Base-by-base conservation (phyloP, 371 early-diverging fungal genomes). In the Batrachochytrium dendrobatidis region DNA sequence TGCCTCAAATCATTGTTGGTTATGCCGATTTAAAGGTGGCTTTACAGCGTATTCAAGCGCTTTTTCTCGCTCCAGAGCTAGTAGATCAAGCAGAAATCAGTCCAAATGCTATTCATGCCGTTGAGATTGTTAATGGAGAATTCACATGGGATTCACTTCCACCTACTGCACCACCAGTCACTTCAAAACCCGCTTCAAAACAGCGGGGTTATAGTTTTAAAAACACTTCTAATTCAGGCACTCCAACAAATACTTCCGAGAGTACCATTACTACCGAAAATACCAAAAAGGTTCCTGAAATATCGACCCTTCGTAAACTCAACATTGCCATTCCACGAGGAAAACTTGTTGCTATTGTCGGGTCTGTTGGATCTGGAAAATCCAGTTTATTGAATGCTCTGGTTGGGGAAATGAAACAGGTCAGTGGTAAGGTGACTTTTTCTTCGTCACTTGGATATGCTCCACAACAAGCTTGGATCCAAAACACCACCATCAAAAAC, bases 51-150 rank as follows among this genome's bases (percentile, higher is more conserved):
- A 85, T 95, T 54, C 76, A 86, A 59, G 68, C 65, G 17, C 85
- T 88, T 45, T 73, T 94, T 52, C 68, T 79, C n/a, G 86, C 91
- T 57, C 74, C 79, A 3, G 94, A 92, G 55, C 70, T 93, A 4
- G 62, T 69, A n/a, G 12, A 12, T n/a, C 12, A 39, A n/a, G 39
- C 39, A 12, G n/a, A 39, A 12, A 39, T n/a, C 39, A n/a, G 12
- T 12, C n/a, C 39, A 15, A n/a, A 39, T n/a, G 39, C 39, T n/a
- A 54, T 43, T 25, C 54, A 45, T 46, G 74, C 73, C 0, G 33
- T 77, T 22, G 25, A 56, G 55, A 59, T 79, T 33, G 62, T 44
- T 3, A 49, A 80, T 51, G 84, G 75, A 15, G 69, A 72, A 28
- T 86, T 86, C 55, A 61, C 64, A 0, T 86, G 87, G 87, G 86